Evolutionary conservation across 2,329 filamentous ascomycete species (phyloP).

Genomic region (Pseudogymnoascus sp.): DNA sequence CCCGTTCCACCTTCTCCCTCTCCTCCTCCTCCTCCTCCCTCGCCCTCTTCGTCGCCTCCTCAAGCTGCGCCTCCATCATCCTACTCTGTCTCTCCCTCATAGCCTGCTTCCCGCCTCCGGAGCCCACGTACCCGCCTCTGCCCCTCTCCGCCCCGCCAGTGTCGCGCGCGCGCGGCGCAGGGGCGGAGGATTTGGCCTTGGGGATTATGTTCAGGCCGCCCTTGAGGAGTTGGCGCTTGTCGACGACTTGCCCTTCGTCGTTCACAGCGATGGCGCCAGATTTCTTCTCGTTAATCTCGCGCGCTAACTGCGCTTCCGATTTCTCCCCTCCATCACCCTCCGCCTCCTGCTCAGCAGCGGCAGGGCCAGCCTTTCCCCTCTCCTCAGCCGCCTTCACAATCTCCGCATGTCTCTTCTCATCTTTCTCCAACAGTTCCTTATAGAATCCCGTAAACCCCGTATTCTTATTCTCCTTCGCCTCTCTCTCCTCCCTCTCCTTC

Average conservation of each 20-base stretch:
- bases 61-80: constrained; percentile 73
- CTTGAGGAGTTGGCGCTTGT: constrained; percentile 70
- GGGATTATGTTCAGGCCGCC: constrained; percentile 67
- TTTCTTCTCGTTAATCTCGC: constrained; percentile 54
- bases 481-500: constrained; percentile 52
- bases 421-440: constrained; percentile 61
- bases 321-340: constrained; percentile 39
- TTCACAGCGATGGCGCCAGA: constrained; percentile 60
- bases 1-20: constrained; percentile 51
- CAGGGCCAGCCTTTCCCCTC: constrained; percentile 36
- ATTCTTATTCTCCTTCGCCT: constrained; percentile 55
- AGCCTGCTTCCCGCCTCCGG: constrained; percentile 49
- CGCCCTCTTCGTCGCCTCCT: constrained; percentile 62
- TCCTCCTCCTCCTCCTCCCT: constrained; percentile 62
- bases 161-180: not conserved
- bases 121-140: constrained; percentile 33
- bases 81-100: constrained; percentile 68
- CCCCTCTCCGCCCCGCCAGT: constrained; percentile 14
- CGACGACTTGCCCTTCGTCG: constrained; percentile 74
- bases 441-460: constrained; percentile 76
- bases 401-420: constrained; percentile 62
- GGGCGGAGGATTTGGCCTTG: constrained; percentile 47
- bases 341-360: constrained; percentile 28
- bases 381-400: constrained; percentile 59
- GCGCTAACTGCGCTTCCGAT: constrained; percentile 55